Conservation (phyloP, 2,329 filamentous ascomycete species). For the Aquanectria penicillioides region DNA sequence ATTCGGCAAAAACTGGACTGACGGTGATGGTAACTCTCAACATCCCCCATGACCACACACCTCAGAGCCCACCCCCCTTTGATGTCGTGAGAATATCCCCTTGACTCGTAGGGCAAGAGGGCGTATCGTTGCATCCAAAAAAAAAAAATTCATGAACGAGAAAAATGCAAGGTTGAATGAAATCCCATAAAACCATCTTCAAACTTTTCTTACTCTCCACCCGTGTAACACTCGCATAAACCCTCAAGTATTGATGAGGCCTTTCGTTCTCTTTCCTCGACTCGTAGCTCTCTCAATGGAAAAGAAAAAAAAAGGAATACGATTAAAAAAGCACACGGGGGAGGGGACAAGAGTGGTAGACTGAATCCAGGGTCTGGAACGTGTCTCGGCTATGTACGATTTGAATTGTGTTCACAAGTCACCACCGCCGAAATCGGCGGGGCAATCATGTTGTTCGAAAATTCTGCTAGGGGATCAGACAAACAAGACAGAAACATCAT, state of each 20-base stretch:
- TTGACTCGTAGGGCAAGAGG: conserved; percentile 12
- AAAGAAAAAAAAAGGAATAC: conserved; percentile 5
- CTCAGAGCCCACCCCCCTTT: conserved; percentile 17
- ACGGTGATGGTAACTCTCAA: conserved; percentile 2
- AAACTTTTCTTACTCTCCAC: conserved; percentile 27
- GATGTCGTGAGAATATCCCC: conserved; percentile 13
- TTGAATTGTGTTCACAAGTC: background rate
- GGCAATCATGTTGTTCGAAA: background rate
- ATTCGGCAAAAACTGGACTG: conserved; percentile 16
- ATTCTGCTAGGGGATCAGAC: conserved; percentile 20
- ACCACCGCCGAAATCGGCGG: background rate
- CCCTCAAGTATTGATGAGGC: conserved; percentile 27
- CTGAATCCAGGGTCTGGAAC: background rate
- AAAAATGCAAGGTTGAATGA: conserved; percentile 16
- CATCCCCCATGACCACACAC: conserved; percentile 4
- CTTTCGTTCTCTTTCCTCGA: conserved; percentile 1
- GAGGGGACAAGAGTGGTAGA: background rate
- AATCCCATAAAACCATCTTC: conserved; percentile 21
- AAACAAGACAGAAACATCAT: conserved; percentile 28
- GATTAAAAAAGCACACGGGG: too few relatives aligned
- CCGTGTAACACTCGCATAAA: conserved; percentile 15
- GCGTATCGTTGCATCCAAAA: conserved; percentile 27
- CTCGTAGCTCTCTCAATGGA: background rate
- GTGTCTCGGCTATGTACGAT: conserved; percentile 17
- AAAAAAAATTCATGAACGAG: conserved; percentile 18